These are phyloP conservation scores for Backusella morwellensis DNA, from an alignment of 192 early-diverging fungal genomes.

Conservation along the genomic window DNA sequence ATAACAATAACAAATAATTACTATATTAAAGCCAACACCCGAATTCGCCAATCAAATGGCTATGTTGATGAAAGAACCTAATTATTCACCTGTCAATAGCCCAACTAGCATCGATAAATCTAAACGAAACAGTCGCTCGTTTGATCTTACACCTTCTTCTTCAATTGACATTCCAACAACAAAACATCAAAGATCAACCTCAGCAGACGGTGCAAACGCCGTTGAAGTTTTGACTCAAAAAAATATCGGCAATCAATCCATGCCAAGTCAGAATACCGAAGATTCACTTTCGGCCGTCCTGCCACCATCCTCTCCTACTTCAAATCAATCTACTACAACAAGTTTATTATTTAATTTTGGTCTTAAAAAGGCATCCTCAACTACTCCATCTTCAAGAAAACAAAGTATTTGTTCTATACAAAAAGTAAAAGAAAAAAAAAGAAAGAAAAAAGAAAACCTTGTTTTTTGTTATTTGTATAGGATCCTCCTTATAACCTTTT, in stretches of 20 bases:
- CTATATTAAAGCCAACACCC: background rate
- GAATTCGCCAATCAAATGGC: background rate
- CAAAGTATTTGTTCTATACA: conserved; percentile 11
- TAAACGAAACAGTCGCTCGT: conserved; percentile 11
- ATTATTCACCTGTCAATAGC: background rate
- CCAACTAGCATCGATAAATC: background rate
- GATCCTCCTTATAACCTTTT: background rate
- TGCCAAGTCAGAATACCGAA: conserved; percentile 5
- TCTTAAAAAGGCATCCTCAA: conserved; percentile 2
- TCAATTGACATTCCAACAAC: background rate
- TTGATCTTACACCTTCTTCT: conserved; percentile 10
- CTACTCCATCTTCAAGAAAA: background rate
- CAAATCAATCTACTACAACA: background rate
- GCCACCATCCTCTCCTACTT: background rate
- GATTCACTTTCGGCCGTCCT: background rate
- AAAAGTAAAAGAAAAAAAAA: background rate
- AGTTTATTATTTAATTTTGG: conserved; percentile 16
- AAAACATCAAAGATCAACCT: conserved; percentile 9
- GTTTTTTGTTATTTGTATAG: background rate
- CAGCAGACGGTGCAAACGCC: background rate
- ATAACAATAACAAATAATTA: background rate
- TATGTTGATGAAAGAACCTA: conserved; percentile 6
- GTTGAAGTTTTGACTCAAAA: conserved; percentile 1
- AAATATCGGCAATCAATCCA: background rate
- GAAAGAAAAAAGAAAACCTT: background rate